These are phyloP conservation scores for Nidula microcarpa DNA, from an alignment of 768 basidiomycete species.

Conservation along the genomic window DNA sequence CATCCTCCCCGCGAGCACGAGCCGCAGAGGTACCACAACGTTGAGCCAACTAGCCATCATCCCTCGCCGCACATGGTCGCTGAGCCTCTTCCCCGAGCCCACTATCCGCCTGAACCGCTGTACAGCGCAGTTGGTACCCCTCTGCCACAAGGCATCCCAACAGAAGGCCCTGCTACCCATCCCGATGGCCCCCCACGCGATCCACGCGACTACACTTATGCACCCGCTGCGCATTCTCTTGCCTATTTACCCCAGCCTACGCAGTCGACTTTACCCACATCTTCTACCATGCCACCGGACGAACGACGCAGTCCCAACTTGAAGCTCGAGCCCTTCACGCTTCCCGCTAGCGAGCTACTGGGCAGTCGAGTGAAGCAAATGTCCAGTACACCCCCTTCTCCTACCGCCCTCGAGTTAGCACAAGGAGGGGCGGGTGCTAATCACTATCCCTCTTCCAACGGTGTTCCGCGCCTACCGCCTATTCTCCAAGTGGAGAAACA, in stretches of 20 bases:
- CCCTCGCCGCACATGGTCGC: conserved; percentile 32
- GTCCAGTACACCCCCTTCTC: conserved; percentile 25
- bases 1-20: conserved; percentile 21
- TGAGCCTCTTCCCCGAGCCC: conserved; percentile 23
- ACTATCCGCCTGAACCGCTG: conserved; percentile 27
- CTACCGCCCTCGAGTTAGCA: conserved; percentile 26
- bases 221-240: conserved; percentile 33
- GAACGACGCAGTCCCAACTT: conserved; percentile 22
- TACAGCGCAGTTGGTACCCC: conserved; percentile 37
- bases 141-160: conserved; percentile 39
- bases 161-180: conserved; percentile 37
- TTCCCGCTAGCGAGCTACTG: conserved; percentile 53
- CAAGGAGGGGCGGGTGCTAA: conserved; percentile 47
- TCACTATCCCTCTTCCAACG: conserved; percentile 50
- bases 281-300: conserved; percentile 15
- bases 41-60: conserved; percentile 14
- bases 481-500: conserved; percentile 91
- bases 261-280: conserved; percentile 19
- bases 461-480: conserved; percentile 65
- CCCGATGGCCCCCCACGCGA: conserved; percentile 39
- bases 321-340: conserved; percentile 41
- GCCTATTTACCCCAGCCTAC: conserved; percentile 30
- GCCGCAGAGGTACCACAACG: conserved; percentile 14
- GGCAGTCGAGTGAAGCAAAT: conserved; percentile 42
- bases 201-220: conserved; percentile 36